Conservation (phyloP, 2,329 filamentous ascomycete species). For the Anisogramma anomala region DNA sequence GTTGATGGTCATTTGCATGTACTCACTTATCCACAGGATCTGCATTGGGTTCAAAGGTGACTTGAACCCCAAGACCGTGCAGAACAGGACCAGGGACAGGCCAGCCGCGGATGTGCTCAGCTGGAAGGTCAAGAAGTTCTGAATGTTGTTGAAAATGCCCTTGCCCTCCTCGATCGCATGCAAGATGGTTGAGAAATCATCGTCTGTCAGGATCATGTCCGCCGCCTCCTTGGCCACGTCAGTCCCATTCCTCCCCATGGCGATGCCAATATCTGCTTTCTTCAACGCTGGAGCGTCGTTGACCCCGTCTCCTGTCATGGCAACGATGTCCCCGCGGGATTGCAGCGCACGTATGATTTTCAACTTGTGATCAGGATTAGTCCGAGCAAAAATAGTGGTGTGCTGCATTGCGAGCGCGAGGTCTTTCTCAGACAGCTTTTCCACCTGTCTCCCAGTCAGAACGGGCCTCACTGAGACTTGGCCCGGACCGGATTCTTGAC, state of each 20-base stretch:
- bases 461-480: conserved; percentile 58
- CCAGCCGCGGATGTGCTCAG: conserved; percentile 93
- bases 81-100: conserved; percentile 79
- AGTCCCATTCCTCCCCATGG: conserved; percentile 59
- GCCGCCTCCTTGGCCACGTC: conserved; percentile 72
- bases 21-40: conserved; percentile 97
- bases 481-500: conserved; percentile 39
- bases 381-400: conserved; percentile 90
- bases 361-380: conserved; percentile 94
- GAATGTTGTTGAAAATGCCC: conserved; percentile 98
- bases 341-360: conserved; percentile 92
- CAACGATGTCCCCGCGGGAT: conserved; percentile 86
- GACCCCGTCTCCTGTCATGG: conserved; percentile 98
- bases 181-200: conserved; percentile 84
- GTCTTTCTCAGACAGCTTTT: conserved; percentile 76
- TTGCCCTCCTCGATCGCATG: conserved; percentile 97
- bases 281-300: conserved; percentile 66
- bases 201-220: conserved; percentile 79
- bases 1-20: neutral
- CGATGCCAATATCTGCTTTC: conserved; percentile 63
- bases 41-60: conserved; percentile 98
- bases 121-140: conserved; percentile 98
- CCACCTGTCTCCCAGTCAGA: conserved; percentile 81
- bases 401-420: conserved; percentile 74
- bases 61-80: conserved; percentile 84